These are phyloP conservation scores for Phoma herbarum DNA, from an alignment of 2,329 filamentous ascomycete species.

Conservation along the genomic window DNA sequence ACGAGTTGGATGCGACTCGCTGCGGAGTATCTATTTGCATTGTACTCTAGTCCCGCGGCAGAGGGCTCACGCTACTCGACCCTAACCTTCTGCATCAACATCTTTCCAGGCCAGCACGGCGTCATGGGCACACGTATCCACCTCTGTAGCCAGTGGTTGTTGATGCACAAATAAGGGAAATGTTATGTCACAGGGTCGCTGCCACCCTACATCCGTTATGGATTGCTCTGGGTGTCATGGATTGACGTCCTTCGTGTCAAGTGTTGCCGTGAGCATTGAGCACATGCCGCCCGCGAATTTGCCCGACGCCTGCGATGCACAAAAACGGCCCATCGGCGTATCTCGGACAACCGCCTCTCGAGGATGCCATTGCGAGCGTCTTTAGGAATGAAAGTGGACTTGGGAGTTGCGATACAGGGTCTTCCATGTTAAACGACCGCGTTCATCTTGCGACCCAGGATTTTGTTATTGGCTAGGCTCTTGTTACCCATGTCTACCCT, in stretches of 20 bases:
- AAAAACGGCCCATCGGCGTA: conserved; percentile 7
- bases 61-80: conserved; percentile 16
- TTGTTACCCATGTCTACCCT: conserved; percentile 2
- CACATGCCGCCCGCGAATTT: conserved; percentile 22
- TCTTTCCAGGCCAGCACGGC: conserved; percentile 4
- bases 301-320: conserved; percentile 15
- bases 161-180: neutral
- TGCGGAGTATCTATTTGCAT: conserved; percentile 14
- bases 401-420: neutral
- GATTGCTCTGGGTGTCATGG: neutral
- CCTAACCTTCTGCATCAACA: conserved; percentile 14
- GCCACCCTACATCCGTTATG: neutral
- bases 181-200: neutral
- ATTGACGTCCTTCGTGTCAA: neutral
- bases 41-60: conserved; percentile 13
- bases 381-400: neutral
- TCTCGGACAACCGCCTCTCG: conserved; percentile 6
- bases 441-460: conserved; percentile 5
- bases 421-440: neutral
- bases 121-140: neutral
- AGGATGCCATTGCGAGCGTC: conserved; percentile 2
- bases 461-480: neutral
- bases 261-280: conserved; percentile 12
- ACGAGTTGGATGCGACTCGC: conserved; percentile 13
- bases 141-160: neutral